Percentiles rank a stretch among this genome's conserved stretches.
Conservation (phyloP, 805 yeast species). For the Kodamaea leandrae region DNA sequence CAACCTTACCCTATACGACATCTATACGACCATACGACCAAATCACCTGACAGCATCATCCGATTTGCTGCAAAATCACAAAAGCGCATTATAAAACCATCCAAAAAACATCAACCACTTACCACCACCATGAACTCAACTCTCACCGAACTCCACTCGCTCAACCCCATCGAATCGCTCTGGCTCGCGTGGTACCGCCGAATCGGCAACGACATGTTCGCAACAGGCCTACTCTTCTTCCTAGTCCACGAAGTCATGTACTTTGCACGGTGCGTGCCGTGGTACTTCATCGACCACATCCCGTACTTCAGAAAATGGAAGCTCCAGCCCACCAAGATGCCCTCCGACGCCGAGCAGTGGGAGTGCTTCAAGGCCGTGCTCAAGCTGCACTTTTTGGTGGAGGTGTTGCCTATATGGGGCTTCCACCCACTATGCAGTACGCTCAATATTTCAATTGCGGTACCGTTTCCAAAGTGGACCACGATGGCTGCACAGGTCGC, state of each 20-base stretch:
- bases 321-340: conserved; percentile 52
- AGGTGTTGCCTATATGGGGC: conserved; percentile 61
- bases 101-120: not conserved
- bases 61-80: conserved; percentile 6
- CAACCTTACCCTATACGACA: too few relatives aligned
- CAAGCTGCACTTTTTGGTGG: conserved; percentile 55
- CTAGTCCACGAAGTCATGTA: conserved; percentile 55
- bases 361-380: conserved; percentile 58
- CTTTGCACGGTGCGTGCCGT: conserved; percentile 58
- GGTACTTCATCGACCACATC: conserved; percentile 53
- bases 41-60: too few relatives aligned
- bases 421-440: conserved; percentile 55
- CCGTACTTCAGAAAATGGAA: conserved; percentile 53
- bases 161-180: conserved; percentile 25
- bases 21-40: too few relatives aligned
- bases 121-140: conserved; percentile 18
- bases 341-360: conserved; percentile 58
- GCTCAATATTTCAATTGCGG: conserved; percentile 47
- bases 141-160: conserved; percentile 11
- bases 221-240: conserved; percentile 57
- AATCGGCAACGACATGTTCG: conserved; percentile 53
- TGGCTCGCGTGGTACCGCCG: conserved; percentile 59
- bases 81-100: conserved; percentile 2
- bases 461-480: conserved; percentile 50
- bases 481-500: conserved; percentile 45